A percentile compares a stretch with the other conserved stretches of the same genome.
Evolutionary conservation across 202 grass and related monocot species (phyloP).

Genomic region (Zizania palustris): DNA sequence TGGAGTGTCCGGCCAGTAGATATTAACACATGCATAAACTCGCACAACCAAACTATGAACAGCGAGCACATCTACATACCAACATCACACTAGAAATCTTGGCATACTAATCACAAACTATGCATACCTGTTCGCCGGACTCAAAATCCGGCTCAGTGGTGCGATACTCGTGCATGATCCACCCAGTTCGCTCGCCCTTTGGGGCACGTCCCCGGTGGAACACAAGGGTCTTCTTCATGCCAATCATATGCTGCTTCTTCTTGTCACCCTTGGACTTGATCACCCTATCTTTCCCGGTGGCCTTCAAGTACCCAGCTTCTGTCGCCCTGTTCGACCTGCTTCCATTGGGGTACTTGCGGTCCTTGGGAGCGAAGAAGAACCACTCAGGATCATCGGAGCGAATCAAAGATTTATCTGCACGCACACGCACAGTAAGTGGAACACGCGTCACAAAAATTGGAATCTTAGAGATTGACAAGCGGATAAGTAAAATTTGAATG

Average conservation of each 20-base stretch:
- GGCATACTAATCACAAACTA: not conserved
- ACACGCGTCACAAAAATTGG: constrained; percentile 2
- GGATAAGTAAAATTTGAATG: constrained; percentile 8
- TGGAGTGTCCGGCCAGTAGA: not conserved
- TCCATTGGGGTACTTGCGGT: constrained; percentile 88
- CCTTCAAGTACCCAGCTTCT: constrained; percentile 84
- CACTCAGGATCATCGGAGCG: constrained; percentile 83
- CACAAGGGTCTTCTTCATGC: constrained; percentile 98
- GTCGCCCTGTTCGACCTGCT: constrained; percentile 87
- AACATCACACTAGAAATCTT: not conserved
- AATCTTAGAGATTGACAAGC: constrained; percentile 15
- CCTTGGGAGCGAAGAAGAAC: constrained; percentile 99
- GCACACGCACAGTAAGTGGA: not conserved
- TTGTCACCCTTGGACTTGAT: constrained; percentile 77
- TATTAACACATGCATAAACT: not conserved
- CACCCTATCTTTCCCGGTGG: constrained; percentile 81
- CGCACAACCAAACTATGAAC: not conserved
- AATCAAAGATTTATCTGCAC: constrained; percentile 81
- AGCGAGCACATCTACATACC: not conserved
- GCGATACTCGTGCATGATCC: constrained; percentile 98
- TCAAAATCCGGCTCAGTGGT: constrained; percentile 77
- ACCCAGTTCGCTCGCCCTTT: constrained; percentile 67
- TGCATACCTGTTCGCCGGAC: constrained; percentile 74
- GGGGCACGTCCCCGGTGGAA: constrained; percentile 85
- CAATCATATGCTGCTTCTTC: constrained; percentile 59